Percentiles rank a stretch among this genome's conserved stretches.
These are phyloP conservation scores for Usnea hakonensis DNA, from an alignment of 495 filamentous ascomycete species.

Conservation along the genomic window DNA sequence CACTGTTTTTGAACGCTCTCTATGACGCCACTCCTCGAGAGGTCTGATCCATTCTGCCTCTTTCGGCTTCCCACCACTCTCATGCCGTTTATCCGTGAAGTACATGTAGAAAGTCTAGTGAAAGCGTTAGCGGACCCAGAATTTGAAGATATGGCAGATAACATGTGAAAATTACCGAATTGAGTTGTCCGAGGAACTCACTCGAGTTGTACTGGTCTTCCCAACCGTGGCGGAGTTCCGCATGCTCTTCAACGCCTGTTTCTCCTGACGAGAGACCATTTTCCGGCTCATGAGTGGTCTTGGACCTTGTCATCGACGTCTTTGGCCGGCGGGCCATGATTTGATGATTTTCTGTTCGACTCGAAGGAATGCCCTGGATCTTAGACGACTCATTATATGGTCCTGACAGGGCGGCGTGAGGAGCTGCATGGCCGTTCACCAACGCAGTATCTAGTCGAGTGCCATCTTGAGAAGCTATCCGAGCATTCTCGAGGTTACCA, in stretches of 20 bases:
- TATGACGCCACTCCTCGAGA: conserved; percentile 93
- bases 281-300: conserved; percentile 59
- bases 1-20: conserved; percentile 91
- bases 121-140: conserved; percentile 2
- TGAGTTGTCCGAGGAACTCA: conserved; percentile 50
- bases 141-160: neutral
- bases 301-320: conserved; percentile 56
- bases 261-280: neutral
- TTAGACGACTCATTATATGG: neutral
- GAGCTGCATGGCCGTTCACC: neutral
- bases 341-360: conserved; percentile 5
- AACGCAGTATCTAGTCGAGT: neutral
- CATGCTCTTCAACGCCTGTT: conserved; percentile 7
- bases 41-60: conserved; percentile 49
- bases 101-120: conserved; percentile 94
- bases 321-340: conserved; percentile 32
- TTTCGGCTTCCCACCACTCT: conserved; percentile 89
- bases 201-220: conserved; percentile 53
- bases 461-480: neutral
- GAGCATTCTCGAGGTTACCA: neutral
- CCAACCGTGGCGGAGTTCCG: conserved; percentile 56
- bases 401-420: neutral
- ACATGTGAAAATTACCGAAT: conserved; percentile 39
- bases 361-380: neutral
- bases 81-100: conserved; percentile 93